Percentiles rank a stretch among this genome's conserved stretches.
phyloP scores from a whole-genome alignment of 1,139 yeast species.

The Kodamaea ohmeri region DNA sequence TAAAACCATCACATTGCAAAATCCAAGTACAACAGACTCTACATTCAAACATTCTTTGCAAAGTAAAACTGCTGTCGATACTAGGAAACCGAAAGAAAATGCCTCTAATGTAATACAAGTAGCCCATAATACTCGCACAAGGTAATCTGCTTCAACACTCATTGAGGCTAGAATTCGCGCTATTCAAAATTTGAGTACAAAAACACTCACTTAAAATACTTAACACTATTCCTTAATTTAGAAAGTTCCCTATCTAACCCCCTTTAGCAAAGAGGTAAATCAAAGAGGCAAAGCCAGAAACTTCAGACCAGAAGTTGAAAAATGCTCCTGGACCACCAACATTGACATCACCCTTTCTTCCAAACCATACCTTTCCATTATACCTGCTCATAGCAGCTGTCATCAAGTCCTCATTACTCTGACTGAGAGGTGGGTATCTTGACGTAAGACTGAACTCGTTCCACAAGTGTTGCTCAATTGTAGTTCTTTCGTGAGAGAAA shows the following conservation, averaged over 20 bases:
- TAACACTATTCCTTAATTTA: too few species aligned
- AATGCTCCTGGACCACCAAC: conserved; percentile 35
- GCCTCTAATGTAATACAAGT: neutral
- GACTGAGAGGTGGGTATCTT: conserved; percentile 69
- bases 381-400: conserved; percentile 26
- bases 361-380: conserved; percentile 37
- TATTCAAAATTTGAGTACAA: conserved; percentile 5
- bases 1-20: neutral
- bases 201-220: too few species aligned
- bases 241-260: neutral
- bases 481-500: conserved; percentile 75
- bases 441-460: conserved; percentile 54
- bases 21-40: conserved; percentile 3
- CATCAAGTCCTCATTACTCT: conserved; percentile 31
- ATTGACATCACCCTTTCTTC: conserved; percentile 34
- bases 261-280: conserved; percentile 19
- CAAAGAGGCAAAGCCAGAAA: conserved; percentile 31
- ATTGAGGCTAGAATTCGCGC: too few species aligned
- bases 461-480: conserved; percentile 67
- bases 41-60: neutral
- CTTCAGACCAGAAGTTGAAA: conserved; percentile 34
- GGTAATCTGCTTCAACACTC: too few species aligned
- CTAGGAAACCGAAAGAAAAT: neutral
- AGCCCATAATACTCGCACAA: too few species aligned
- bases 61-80: neutral